phyloP scores from a whole-genome alignment of 192 early-diverging fungal species.

The Backusella australiensis region DNA sequence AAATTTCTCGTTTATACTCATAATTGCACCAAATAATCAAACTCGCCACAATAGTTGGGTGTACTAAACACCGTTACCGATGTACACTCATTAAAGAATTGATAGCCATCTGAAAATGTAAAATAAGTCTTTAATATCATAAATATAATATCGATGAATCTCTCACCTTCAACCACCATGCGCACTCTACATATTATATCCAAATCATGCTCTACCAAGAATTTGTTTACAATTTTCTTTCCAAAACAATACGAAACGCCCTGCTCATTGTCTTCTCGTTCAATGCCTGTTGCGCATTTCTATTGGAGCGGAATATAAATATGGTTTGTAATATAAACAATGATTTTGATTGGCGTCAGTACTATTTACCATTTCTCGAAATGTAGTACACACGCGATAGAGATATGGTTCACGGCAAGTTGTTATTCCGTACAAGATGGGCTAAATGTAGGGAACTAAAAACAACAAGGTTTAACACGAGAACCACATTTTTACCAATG shows the following conservation, averaged over 20 bases:
- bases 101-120: slow-evolving; percentile 79
- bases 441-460: neutral
- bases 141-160: neutral
- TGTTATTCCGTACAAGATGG: neutral
- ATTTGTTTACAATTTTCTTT: slow-evolving; percentile 76
- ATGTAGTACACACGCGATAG: neutral
- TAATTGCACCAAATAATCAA: slow-evolving; percentile 32
- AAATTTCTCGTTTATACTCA: slow-evolving; percentile 76
- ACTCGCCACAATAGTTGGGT: slow-evolving; percentile 80
- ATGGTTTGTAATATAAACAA: neutral
- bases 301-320: neutral
- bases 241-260: slow-evolving; percentile 96
- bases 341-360: neutral
- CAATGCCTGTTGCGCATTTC: slow-evolving; percentile 6
- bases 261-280: slow-evolving; percentile 92
- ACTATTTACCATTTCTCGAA: neutral
- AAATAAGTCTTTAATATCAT: neutral
- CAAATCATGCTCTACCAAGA: slow-evolving; percentile 80
- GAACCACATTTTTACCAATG: neutral
- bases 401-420: neutral
- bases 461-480: neutral
- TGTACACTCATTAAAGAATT: slow-evolving; percentile 95
- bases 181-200: slow-evolving; percentile 97
- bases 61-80: slow-evolving; percentile 91
- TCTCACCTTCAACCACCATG: slow-evolving; percentile 58